Conservation (phyloP, 805 yeast genomes). For the Nakazawaea molendinolei region DNA sequence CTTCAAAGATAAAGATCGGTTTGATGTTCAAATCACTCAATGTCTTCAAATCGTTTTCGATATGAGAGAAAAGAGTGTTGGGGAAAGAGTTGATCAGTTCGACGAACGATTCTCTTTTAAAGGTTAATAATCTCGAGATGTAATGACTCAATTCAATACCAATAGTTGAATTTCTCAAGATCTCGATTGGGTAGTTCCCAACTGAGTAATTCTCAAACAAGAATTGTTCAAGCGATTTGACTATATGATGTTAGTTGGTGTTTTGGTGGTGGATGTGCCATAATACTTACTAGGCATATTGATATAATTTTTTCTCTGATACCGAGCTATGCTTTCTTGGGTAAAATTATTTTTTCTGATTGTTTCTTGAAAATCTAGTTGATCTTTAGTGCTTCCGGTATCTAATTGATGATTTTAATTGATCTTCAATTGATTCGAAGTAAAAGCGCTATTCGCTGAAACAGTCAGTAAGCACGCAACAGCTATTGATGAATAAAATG, state of each 20-base stretch:
- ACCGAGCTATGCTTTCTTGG: not conserved
- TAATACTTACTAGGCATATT: not conserved
- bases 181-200: conserved; percentile 53
- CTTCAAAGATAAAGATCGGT: conserved; percentile 78
- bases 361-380: too few species aligned
- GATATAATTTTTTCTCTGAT: not conserved
- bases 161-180: conserved; percentile 57
- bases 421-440: not conserved
- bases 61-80: conserved; percentile 43
- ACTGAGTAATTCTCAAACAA: conserved; percentile 63
- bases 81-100: conserved; percentile 85
- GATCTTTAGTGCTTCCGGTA: too few species aligned
- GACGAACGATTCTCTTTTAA: conserved; percentile 59
- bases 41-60: conserved; percentile 56
- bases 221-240: conserved; percentile 59
- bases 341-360: not conserved
- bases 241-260: conserved; percentile 17
- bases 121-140: conserved; percentile 51
- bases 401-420: not conserved
- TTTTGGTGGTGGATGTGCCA: not conserved
- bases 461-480: too few species aligned
- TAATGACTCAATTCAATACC: conserved; percentile 87
- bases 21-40: conserved; percentile 57
- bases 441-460: too few species aligned
- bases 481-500: too few species aligned